A percentile compares a stretch with the other conserved stretches of the same genome.
phyloP scores from a whole-genome alignment of 805 yeast genomes.

The Cephaloascus fragrans region DNA sequence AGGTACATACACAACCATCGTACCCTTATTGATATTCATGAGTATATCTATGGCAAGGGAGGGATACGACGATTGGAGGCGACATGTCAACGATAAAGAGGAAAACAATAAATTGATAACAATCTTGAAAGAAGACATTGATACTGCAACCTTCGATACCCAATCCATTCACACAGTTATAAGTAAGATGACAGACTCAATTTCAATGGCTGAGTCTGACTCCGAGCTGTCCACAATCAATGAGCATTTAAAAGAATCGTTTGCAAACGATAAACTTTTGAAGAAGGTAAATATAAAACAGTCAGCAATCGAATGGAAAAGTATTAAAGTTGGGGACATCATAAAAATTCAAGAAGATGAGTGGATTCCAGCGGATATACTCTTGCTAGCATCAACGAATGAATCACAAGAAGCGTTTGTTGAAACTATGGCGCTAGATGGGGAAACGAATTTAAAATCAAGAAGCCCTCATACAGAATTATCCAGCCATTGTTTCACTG shows the following conservation, averaged over 20 bases:
- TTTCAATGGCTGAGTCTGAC: slow-evolving; percentile 1
- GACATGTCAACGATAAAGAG: slow-evolving; percentile 76
- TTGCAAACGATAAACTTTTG: slow-evolving; percentile 7
- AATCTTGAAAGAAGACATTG: slow-evolving; percentile 14
- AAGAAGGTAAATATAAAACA: slow-evolving; percentile 21
- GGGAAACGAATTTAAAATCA: slow-evolving; percentile 87
- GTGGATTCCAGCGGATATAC: slow-evolving; percentile 89
- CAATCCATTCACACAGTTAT: slow-evolving; percentile 26
- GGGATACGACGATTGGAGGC: slow-evolving; percentile 85
- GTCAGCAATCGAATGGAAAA: slow-evolving; percentile 50
- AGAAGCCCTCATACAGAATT: slow-evolving; percentile 59
- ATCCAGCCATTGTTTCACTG: slow-evolving; percentile 38
- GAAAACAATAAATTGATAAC: slow-evolving; percentile 49
- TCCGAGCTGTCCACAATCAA: slow-evolving; percentile 4
- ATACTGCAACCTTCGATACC: slow-evolving; percentile 19
- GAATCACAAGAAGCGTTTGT: slow-evolving; percentile 61
- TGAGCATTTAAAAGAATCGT: slow-evolving; percentile 7
- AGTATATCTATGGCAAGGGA: slow-evolving; percentile 85
- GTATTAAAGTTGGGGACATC: slow-evolving; percentile 82
- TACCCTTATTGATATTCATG: slow-evolving; percentile 81
- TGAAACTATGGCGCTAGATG: slow-evolving; percentile 97
- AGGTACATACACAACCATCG: slow-evolving; percentile 88
- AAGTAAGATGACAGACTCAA: slow-evolving; percentile 15
- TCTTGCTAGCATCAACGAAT: slow-evolving; percentile 58
- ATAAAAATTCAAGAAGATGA: slow-evolving; percentile 68